Evolutionary conservation across 192 early-diverging fungal species (phyloP).

Genomic region (Gonapodya prolifera): DNA sequence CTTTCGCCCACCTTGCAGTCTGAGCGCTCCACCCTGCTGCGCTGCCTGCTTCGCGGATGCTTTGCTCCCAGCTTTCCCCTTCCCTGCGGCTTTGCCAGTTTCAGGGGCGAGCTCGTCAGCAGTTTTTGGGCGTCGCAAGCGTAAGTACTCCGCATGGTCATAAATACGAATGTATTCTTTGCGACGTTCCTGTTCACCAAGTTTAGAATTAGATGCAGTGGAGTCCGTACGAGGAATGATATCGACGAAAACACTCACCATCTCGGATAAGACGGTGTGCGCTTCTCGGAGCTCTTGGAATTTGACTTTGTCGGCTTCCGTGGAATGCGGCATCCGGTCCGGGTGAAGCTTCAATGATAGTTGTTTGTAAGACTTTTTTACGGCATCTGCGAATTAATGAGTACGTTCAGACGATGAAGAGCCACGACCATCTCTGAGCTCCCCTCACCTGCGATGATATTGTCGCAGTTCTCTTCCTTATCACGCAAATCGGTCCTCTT

Average conservation of each 20-base stretch:
- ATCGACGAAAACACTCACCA: too few relatives aligned
- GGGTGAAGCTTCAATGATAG: not conserved
- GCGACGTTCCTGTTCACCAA: too few relatives aligned
- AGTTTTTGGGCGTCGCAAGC: not conserved
- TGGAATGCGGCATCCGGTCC: not conserved
- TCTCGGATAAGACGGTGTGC: not conserved
- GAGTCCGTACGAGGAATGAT: too few relatives aligned
- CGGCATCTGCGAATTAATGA: too few relatives aligned
- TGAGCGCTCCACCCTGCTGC: not conserved
- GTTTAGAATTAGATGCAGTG: too few relatives aligned
- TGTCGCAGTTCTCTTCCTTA: not conserved
- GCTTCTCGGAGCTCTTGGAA: not conserved
- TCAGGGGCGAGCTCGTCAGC: not conserved
- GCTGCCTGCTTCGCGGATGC: not conserved
- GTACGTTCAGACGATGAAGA: too few relatives aligned
- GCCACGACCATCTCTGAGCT: too few relatives aligned
- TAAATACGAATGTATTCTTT: not conserved
- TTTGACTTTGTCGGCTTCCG: not conserved
- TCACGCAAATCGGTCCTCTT: not conserved
- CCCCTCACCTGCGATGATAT: too few relatives aligned
- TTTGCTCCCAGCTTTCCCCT: not conserved
- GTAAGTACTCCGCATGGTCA: not conserved
- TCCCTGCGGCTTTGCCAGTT: not conserved
- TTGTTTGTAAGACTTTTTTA: not conserved
- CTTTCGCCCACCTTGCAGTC: not conserved